Evolutionary conservation across 176 grass and related monocot species (phyloP), one percentile per base, ranked within the genome.

Genomic region (Bolboschoenus planiculmis): DNA sequence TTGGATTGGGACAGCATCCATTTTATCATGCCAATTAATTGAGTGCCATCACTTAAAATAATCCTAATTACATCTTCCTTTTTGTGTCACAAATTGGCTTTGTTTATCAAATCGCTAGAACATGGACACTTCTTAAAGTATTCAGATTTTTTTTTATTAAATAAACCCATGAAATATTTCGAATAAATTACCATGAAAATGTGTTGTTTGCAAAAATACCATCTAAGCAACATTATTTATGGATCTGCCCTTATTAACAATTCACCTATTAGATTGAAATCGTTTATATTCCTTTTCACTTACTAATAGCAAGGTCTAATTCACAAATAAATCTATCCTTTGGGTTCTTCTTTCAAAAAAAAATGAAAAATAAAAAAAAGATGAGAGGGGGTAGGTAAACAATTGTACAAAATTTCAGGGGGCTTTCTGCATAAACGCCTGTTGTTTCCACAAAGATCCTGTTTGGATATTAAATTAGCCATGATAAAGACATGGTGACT

Each of bases 401-500:
- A 57, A 58, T 39, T 79, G 10, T 18, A 51, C 35, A 13, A 33
- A 55, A 53, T 56, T 58, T n/a, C 39, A 23, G 30, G 77, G 57
- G 14, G 11, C 9, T 50, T 20, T 27, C 2, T 27, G 75, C 39
- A 57, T 0, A 55, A 57, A 37, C 56, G 10, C 5, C 0, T 39
- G 11, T 60, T 60, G 27, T 18, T 61, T 14, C 4, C 2, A 21
- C 15, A 31, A 46, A 43, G 56, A 46, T 81, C 56, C 26, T 5
- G 9, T 39, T 5, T 31, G 23, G 0, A 16, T 64, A 44, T 82
- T n/a, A 82, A 60, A 48, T 64, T 48, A 64, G 79, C 21, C 33
- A 82, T 82, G 56, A 82, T 29, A 40, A n/a, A 64, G 79, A 81
- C 56, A 46, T 65, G 79, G 10, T 82, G 56, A 46, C 58, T 50